phyloP scores from a whole-genome alignment of 2,329 filamentous ascomycete species.

The Eurotiales sp. region DNA sequence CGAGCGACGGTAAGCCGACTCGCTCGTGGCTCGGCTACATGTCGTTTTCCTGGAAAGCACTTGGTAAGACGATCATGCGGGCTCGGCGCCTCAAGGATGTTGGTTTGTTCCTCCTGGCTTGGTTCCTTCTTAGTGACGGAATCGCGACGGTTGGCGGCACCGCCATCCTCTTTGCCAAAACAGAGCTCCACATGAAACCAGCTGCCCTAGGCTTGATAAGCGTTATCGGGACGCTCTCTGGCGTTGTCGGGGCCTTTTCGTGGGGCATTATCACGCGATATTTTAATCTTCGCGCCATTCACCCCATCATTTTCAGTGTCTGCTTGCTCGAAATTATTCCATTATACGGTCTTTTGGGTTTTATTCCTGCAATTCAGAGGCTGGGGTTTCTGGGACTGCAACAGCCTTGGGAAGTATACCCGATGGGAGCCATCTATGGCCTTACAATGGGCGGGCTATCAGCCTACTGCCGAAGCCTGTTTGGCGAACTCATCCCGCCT shows the following conservation, averaged over 20 bases:
- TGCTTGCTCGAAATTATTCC: conserved; percentile 88
- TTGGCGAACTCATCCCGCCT: conserved; percentile 87
- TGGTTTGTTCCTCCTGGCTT: conserved; percentile 79
- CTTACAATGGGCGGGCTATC: conserved; percentile 90
- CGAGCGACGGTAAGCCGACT: conserved; percentile 31
- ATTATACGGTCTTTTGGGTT: conserved; percentile 83
- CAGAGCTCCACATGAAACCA: conserved; percentile 81
- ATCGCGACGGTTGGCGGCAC: conserved; percentile 94
- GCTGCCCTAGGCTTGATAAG: conserved; percentile 89
- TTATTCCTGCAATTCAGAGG: conserved; percentile 71
- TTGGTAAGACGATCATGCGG: conserved; percentile 74
- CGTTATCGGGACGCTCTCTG: conserved; percentile 80
- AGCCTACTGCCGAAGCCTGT: conserved; percentile 87
- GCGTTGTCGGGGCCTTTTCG: conserved; percentile 81
- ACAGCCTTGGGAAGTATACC: conserved; percentile 95
- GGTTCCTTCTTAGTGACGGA: conserved; percentile 92
- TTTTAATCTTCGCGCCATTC: conserved; percentile 69
- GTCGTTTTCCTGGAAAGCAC: conserved; percentile 76
- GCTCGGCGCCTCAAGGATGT: conserved; percentile 74
- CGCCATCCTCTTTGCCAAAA: conserved; percentile 93
- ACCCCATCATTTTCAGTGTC: conserved; percentile 91
- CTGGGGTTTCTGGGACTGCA: conserved; percentile 82
- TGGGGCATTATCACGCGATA: conserved; percentile 76
- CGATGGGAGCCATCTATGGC: conserved; percentile 83
- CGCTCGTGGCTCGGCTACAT: conserved; percentile 68